Evolutionary conservation across 129 eudicot species (phyloP), one percentile per base, ranked within the genome.

Genomic region (Lactuca sativa): DNA sequence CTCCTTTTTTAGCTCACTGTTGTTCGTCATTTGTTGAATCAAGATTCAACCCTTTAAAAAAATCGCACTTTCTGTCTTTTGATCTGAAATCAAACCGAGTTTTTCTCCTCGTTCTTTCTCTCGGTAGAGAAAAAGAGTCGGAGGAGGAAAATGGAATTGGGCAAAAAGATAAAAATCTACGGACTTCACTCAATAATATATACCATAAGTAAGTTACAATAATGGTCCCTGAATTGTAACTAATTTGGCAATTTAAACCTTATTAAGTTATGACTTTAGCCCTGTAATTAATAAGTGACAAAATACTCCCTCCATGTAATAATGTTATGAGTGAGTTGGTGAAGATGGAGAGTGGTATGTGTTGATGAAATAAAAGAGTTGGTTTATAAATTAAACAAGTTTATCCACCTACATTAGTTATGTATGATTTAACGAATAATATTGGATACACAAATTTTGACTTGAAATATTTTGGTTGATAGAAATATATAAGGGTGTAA

Each of bases 201-300:
- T 44, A 66, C 2, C 6, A 16, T 16, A 8, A 33, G 30, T 5
- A 66, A 57, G 3, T 43, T 66, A 56, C 73, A 4, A 44, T 3
- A 74, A 33, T 66, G 51, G 67, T 66, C 73, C 79, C 7, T 74
- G 5, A 66, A 12, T 9, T 44, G 49, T 32, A 25, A 21, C 10
- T 31, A 36, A 1, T 34, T 74, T 6, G 18, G 9, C 17, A 33
- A 17, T 4, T 9, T 56, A 6, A 3, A 17, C 36, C 59, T 5
- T 44, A 30, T 13, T 6, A 43, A 4, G 7, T 55, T 9, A 9
- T 36, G 15, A 30, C 5, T 74, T 63, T 64, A 10, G 65, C 33
- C 40, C 14, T 61, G 36, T 17, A 10, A 11, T 5, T 9, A 32
- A 9, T 6, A 6, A 33, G 7, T 32, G 52, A 71, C 6, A 66